phyloP scores from a whole-genome alignment of 2,329 filamentous ascomycete species.

The Orbilia javanica region DNA sequence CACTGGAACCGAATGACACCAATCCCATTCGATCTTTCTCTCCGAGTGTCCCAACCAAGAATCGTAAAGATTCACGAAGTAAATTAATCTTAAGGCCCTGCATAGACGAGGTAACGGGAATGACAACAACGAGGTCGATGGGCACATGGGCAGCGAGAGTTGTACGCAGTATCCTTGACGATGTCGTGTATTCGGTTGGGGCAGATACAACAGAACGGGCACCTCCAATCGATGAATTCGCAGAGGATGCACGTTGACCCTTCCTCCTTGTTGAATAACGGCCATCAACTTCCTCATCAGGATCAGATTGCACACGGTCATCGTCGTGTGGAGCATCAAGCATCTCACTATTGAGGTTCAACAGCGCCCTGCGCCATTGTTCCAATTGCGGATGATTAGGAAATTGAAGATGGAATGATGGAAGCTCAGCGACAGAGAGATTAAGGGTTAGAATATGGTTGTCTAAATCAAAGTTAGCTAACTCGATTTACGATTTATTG shows the following conservation, averaged over 20 bases:
- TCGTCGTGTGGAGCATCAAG: constrained; percentile 88
- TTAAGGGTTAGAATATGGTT: constrained; percentile 89
- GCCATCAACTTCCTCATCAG: constrained; percentile 50
- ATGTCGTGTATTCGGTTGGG: constrained; percentile 89
- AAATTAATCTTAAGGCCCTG: constrained; percentile 98
- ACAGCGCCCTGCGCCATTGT: constrained; percentile 86
- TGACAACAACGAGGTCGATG: constrained; percentile 93
- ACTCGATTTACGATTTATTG: neutral
- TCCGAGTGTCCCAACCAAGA: constrained; percentile 88
- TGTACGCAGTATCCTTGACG: constrained; percentile 67
- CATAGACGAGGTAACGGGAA: constrained; percentile 98
- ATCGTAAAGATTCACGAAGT: constrained; percentile 88
- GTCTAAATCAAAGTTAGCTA: constrained; percentile 68
- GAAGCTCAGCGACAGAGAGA: constrained; percentile 89
- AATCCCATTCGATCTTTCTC: constrained; percentile 96
- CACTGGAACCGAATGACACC: constrained; percentile 95
- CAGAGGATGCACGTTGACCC: constrained; percentile 81
- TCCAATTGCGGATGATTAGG: constrained; percentile 85
- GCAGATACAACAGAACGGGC: constrained; percentile 87
- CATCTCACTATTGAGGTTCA: constrained; percentile 79
- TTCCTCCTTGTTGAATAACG: constrained; percentile 71
- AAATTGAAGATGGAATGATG: constrained; percentile 93
- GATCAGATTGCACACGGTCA: constrained; percentile 66
- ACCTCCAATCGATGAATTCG: constrained; percentile 84
- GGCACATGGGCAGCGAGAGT: constrained; percentile 78